Base-by-base conservation (phyloP, 768 basidiomycete species). In the Tulasnella sp. region DNA sequence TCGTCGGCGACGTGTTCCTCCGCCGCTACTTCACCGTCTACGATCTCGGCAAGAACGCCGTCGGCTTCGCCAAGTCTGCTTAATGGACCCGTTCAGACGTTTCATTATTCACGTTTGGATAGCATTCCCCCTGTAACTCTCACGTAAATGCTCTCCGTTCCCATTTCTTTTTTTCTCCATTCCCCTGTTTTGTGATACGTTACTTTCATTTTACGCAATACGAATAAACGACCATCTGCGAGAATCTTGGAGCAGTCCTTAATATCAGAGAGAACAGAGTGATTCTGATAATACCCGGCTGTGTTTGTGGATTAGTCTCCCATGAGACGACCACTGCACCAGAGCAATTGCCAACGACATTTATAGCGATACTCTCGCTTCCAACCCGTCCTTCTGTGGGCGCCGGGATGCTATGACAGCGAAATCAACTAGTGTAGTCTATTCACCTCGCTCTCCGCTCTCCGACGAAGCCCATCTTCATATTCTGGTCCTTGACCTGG, bases 1-100 rank as follows among this genome's bases (percentile, higher is more conserved):
- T 97, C 83, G 88, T 98, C 83, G 96, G 96, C 93, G 94, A 97
- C 83, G 93, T 92, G 81, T 98, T 97, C 91, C 91, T 98, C 78
- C 93, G 97, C 86, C 94, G 92, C 84, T 96, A 93, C 86, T 94
- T 89, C 87, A 95, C 94, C n/a, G 93, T 96, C n/a, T 96, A 95
- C 83, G 94, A 96, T 84, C 89, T 93, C 37, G 92, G 89, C 46
- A 88, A 87, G 82, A 83, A 96, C 85, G 95, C 95, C 58, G 93
- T 97, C 82, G 96, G 95, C 64, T 96, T 97, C 83, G 96, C 96
- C 79, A 83, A 83, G 60, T 80, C 84, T 64, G 80, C 77, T 31
- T 85, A 83, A 76, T n/a, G 44, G 58, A 42, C 46, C 41, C 76
- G 58, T 69, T 37, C 11, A 6, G 34, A 37, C 34, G 64, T 69